Base-by-base conservation (phyloP, 768 basidiomycete genomes). In the Boletus rubroflammeus region DNA sequence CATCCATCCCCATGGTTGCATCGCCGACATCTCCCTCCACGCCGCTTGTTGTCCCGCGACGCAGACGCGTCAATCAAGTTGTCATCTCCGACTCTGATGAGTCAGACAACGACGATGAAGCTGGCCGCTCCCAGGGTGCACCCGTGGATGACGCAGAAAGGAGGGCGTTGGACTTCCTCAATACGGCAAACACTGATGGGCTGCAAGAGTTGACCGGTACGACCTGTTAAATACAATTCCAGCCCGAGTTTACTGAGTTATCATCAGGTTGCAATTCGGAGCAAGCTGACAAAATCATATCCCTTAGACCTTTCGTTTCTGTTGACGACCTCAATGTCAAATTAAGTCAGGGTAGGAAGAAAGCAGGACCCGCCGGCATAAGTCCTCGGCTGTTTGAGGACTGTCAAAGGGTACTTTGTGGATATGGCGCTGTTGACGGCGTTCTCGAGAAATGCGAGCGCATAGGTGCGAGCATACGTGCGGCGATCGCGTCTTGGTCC, bases 331-430 rank as follows among this genome's bases (percentile, higher is more conserved):
- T 96, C 44, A 84, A 82, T 43, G 66, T 66, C 41, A 95, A 89
- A 70, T 79, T 98, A 9, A 81, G 83, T 31, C 87, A 90, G 69
- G 88, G 85, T n/a, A 90, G 85, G 76, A 95, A 91, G 75, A 94
- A 92, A 65, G 82, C 84, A 3, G 85, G 86, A 9, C 83, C 86
- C 9, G 79, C 76, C 5, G 95, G 96, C 21, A 85, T 99, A 63
- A 94, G 93, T 57, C 80, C 90, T 55, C 84, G 88, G 53, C 78
- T 98, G 69, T 92, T 98, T 67, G 93, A 96, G 64, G 93, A 95
- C 60, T 94, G 90, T 68, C 82, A 83, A 51, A 78, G 83, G 38
- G 89, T 97, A 62, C 87, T 98, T 66, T 74, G 81, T 51, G 91
- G 89, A 8, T 98, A 96, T 64, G 83, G 84, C 11, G 82, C 86